Evolutionary conservation across 164 flowering plant species (phyloP), one percentile per base, ranked within the genome.

Genomic region (Aristolochia fimbriata): DNA sequence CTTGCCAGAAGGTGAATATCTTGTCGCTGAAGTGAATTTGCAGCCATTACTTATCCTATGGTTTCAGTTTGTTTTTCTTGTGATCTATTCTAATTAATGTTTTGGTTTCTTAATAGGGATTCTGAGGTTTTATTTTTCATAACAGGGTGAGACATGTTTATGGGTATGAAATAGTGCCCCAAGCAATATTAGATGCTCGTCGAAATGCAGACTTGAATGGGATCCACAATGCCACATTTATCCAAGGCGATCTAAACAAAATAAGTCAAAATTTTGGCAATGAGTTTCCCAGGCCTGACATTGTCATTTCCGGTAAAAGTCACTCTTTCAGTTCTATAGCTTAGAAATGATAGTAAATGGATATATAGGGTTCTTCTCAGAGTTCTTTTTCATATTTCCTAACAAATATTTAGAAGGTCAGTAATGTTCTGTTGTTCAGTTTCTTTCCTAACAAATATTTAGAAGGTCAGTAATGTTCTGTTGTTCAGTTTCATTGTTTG

Each of bases 201-300:
- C 69, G 71, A 50, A 93, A 93, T 80, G 97, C 97, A 12, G 65
- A 80, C 65, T 68, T 83, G 54, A 90, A 93, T 73, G 83, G 79
- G 24, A 88, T 93, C 59, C 23, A 43, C 22, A 93, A 93, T 80
- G 96, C 99, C 8, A 88, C 95, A 52, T 90, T 93, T 73, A 73
- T 94, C 53, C 91, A 88, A 79, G 97, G 97, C 61, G 99, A 94
- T 76, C 91, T 94, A 30, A 94, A 91, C 66, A 91, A 85, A 78
- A 87, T 94, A 65, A 84, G 70, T 65, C 82, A 75, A 57, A 76
- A 66, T 67, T 94, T 94, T 62, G 95, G 93, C 55, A 77, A 74
- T 30, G 74, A 78, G 49, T 86, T 94, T 71, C 95, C 97, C 3
- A 80, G 64, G 70, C 99, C 97, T 24, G 99, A 94, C 62, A 73